Base-by-base conservation (phyloP, 2,329 filamentous ascomycete genomes). In the Penicillium italicum region DNA sequence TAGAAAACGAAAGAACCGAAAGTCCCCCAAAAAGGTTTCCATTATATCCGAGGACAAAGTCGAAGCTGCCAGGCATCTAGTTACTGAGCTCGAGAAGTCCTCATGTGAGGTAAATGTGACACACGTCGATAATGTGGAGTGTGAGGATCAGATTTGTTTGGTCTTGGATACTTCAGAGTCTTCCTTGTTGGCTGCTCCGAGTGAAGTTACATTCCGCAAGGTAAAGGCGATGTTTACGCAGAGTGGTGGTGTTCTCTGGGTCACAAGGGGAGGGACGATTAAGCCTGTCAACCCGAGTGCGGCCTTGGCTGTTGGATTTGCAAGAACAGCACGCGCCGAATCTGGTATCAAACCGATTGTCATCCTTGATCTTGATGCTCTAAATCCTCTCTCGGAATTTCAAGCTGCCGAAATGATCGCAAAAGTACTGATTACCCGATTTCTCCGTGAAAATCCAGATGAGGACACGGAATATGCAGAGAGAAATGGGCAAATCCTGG, bases 261-360 rank as follows among this genome's bases (percentile, higher is more conserved):
- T 69, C 3, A 66, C 64, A 5, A 44, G 47, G 22, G 66, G 66
- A 3, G 62, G 60, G 6, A 34, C 51, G 3, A 43, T 61, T 4
- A 44, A 55, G 2, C 28, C 59, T 0, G 38, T 11, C 6, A 53
- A 59, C 18, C 66, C 67, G 4, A 52, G 59, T 11, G 58, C 53
- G 6, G 61, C 53, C 3, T 46, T 69, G 7, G 53, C 55, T 6
- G 43, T 56, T 18, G 67, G 67, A 9, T 64, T 69, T 43, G 57
- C 65, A 49, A 55, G 66, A 38, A 67, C 66, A 12, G 66, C 67
- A 3, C 65, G 67, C 8, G 62, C 66, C 3, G 66, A 69, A 45
- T 63, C 64, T 2, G 66, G 60, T 1, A 58, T 62, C 3, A 50
- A 53, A 1, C 53, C 54, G 4, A 67, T 69, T 4, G 31, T 69